Conservation (phyloP, 805 yeast species). For the Danielozyma ontarioensis region DNA sequence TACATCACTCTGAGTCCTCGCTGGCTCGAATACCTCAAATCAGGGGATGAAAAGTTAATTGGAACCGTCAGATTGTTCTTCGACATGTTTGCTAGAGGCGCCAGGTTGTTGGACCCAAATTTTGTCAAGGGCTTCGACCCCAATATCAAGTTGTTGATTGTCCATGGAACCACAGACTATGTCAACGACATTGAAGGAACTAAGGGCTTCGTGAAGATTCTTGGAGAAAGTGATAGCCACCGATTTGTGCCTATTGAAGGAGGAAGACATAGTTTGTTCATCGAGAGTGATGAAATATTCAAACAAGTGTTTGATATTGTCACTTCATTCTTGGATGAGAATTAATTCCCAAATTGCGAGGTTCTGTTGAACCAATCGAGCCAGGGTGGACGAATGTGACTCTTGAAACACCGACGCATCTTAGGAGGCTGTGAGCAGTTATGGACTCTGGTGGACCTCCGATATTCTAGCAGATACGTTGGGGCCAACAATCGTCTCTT, state of each 20-base stretch:
- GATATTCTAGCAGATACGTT: too few relatives aligned
- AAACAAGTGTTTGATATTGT: constrained; percentile 28
- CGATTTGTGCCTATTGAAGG: constrained; percentile 20
- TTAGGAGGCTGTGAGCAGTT: too few relatives aligned
- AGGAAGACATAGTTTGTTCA: constrained; percentile 42
- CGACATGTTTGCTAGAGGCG: constrained; percentile 65
- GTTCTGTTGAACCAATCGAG: too few relatives aligned
- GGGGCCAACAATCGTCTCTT: too few relatives aligned
- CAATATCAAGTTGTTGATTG: constrained; percentile 45
- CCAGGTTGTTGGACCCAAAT: constrained; percentile 35
- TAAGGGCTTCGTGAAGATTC: constrained; percentile 31
- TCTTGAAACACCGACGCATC: too few relatives aligned
- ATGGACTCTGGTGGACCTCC: too few relatives aligned
- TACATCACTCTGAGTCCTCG: constrained; percentile 46
- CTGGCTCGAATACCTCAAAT: constrained; percentile 41
- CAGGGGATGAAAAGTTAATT: constrained; percentile 33
- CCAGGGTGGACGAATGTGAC: too few relatives aligned
- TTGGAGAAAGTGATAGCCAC: constrained; percentile 28
- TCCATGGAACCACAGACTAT: constrained; percentile 62
- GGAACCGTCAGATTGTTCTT: constrained; percentile 55
- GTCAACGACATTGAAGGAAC: constrained; percentile 53
- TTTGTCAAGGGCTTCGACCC: constrained; percentile 31
- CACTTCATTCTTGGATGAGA: constrained; percentile 35
- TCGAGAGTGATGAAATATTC: constrained; percentile 43
- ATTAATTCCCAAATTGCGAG: too few relatives aligned